Conservation (phyloP, 805 yeast genomes). For the Brettanomyces sp. region DNA sequence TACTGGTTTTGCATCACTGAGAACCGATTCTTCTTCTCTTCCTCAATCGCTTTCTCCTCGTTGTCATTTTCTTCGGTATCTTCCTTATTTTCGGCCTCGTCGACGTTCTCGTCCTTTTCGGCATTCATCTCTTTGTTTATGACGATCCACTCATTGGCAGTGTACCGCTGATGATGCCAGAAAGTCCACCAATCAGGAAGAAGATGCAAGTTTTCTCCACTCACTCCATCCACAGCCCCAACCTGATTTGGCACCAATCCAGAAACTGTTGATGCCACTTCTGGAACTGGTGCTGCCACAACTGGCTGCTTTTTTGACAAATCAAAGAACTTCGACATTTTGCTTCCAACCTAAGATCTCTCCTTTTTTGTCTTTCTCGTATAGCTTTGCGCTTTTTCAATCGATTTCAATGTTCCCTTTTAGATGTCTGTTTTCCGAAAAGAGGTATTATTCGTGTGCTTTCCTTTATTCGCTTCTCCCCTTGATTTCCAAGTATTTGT, state of each 20-base stretch:
- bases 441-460: no score
- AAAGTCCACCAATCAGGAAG: slow-evolving; percentile 41
- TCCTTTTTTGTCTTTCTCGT: no score
- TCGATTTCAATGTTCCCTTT: no score
- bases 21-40: slow-evolving; percentile 17
- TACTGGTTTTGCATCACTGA: slow-evolving; percentile 26
- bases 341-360: no score
- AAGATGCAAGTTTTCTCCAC: slow-evolving; percentile 18
- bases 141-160: not conserved
- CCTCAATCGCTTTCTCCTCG: slow-evolving; percentile 1
- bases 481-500: no score
- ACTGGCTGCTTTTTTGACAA: not conserved
- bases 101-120: not conserved
- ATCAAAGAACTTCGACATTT: slow-evolving; percentile 3
- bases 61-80: slow-evolving; percentile 8
- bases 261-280: not conserved
- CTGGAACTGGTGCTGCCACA: not conserved
- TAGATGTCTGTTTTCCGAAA: no score
- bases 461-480: no score
- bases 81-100: not conserved
- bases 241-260: not conserved
- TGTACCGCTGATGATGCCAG: slow-evolving; percentile 37
- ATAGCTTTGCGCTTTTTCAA: no score
- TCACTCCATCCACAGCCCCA: not conserved
- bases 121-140: slow-evolving; percentile 7